phyloP scores from a whole-genome alignment of 768 basidiomycete species.

The Hygrophorus russula region DNA sequence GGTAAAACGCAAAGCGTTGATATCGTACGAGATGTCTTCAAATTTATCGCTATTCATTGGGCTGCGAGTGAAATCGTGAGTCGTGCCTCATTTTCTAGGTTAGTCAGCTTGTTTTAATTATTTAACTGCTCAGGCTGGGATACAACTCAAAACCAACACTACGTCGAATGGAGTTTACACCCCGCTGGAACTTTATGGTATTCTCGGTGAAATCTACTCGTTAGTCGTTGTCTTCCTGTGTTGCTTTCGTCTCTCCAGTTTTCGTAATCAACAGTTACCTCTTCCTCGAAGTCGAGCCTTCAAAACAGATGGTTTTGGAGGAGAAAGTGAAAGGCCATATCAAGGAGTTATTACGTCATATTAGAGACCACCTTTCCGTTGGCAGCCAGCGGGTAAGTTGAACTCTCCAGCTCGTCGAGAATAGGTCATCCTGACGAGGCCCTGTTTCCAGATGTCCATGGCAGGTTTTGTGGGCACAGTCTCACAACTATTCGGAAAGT shows the following conservation, averaged over 20 bases:
- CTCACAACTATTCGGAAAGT: constrained; percentile 32
- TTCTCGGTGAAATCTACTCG: constrained; percentile 64
- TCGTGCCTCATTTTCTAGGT: constrained; percentile 3
- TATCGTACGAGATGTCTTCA: constrained; percentile 58
- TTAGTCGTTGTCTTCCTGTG: constrained; percentile 25
- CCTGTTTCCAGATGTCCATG: constrained; percentile 25
- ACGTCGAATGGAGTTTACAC: constrained; percentile 50
- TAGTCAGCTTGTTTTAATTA: not conserved
- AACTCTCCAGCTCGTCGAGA: not conserved
- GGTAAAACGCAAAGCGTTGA: constrained; percentile 45
- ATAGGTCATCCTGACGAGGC: constrained; percentile 13
- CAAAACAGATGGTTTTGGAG: constrained; percentile 45
- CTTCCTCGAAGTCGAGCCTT: constrained; percentile 60
- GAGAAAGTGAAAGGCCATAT: constrained; percentile 41
- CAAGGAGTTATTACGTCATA: constrained; percentile 39
- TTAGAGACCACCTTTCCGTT: constrained; percentile 38
- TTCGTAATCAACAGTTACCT: constrained; percentile 39
- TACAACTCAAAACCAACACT: constrained; percentile 50
- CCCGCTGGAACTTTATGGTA: constrained; percentile 46
- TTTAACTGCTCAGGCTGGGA: constrained; percentile 43
- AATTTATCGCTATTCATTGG: constrained; percentile 57
- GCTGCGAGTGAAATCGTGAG: constrained; percentile 57
- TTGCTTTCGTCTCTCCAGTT: not conserved
- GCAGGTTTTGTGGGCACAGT: constrained; percentile 33
- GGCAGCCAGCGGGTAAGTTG: constrained; percentile 31